phyloP scores from a whole-genome alignment of 495 filamentous ascomycete genomes.

The Annulohypoxylon stygium region DNA sequence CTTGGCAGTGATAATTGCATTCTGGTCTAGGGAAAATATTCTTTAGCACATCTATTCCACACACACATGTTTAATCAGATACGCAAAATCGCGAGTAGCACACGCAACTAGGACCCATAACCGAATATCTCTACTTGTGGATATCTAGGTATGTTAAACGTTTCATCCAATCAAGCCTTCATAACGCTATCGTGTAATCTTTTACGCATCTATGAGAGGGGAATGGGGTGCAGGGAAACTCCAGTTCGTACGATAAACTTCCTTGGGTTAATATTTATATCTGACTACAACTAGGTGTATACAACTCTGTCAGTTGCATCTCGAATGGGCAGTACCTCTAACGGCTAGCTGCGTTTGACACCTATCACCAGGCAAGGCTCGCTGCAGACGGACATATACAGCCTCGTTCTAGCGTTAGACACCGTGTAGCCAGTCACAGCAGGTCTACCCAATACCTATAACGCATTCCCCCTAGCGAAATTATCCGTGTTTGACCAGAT shows the following conservation, averaged over 20 bases:
- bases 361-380: slow-evolving; percentile 38
- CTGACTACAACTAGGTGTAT: background rate
- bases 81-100: slow-evolving; percentile 8
- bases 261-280: slow-evolving; percentile 3
- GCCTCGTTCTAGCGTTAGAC: slow-evolving; percentile 36
- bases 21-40: background rate
- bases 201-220: background rate
- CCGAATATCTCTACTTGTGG: background rate
- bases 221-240: background rate
- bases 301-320: background rate
- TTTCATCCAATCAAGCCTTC: background rate
- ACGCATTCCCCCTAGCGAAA: slow-evolving; percentile 25
- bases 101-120: background rate
- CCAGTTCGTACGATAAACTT: background rate
- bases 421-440: slow-evolving; percentile 13
- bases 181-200: background rate
- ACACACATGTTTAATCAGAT: background rate
- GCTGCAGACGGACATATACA: slow-evolving; percentile 38
- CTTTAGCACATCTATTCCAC: background rate
- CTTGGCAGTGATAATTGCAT: background rate
- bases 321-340: slow-evolving; percentile 48
- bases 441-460: slow-evolving; percentile 11
- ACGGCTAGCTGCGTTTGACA: slow-evolving; percentile 50
- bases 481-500: background rate
- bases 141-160: background rate